These are phyloP conservation scores for Ichthyophthirius multifiliis DNA, from an alignment of 169 alveolate genomes.

Conservation along the genomic window DNA sequence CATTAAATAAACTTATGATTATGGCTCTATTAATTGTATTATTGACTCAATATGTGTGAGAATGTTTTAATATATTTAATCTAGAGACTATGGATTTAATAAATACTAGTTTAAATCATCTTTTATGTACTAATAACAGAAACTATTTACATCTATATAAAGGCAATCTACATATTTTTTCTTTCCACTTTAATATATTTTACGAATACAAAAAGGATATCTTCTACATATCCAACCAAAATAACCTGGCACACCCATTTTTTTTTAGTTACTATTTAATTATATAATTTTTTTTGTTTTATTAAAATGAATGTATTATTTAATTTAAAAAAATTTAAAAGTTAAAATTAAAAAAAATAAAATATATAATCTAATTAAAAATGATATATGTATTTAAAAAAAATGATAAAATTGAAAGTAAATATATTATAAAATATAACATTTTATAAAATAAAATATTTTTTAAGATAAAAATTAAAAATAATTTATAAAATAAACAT, in stretches of 20 bases:
- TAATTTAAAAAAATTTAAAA: too few relatives aligned
- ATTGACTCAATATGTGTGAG: neutral
- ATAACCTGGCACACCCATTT: slow-evolving; percentile 6
- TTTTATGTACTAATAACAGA: neutral
- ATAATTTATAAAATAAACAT: too few relatives aligned
- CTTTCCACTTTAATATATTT: neutral
- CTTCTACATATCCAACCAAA: slow-evolving; percentile 3
- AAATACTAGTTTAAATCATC: neutral
- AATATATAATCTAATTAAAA: too few relatives aligned
- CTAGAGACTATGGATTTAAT: neutral
- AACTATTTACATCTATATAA: neutral
- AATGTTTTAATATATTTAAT: neutral
- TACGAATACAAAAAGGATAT: neutral
- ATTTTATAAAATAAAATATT: too few relatives aligned
- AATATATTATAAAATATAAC: too few relatives aligned
- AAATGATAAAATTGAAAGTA: too few relatives aligned
- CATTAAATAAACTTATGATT: neutral
- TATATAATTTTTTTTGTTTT: too few relatives aligned
- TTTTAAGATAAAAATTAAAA: too few relatives aligned
- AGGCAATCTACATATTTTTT: neutral
- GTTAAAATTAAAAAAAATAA: too few relatives aligned
- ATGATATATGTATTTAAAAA: too few relatives aligned
- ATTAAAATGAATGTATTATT: too few relatives aligned
- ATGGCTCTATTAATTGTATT: neutral
- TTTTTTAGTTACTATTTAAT: too few relatives aligned